phyloP scores from a whole-genome alignment of 108 stramenopile species.

The Pinguiococcus pyrenoidosus region DNA sequence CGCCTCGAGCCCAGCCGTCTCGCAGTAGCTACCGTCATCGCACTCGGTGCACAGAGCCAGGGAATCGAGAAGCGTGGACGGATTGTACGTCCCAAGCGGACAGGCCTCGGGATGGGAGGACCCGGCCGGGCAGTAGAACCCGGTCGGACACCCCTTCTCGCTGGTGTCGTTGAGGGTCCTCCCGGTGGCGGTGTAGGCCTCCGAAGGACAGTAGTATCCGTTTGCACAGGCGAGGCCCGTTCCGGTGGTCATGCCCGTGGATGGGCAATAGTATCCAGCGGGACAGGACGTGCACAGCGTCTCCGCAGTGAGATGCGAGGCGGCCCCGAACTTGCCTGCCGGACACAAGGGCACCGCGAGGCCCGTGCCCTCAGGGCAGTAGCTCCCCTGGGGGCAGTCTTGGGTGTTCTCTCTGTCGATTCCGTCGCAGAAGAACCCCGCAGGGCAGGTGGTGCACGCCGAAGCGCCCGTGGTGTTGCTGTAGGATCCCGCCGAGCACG shows the following conservation, averaged over 20 bases:
- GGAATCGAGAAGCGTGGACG: constrained; percentile 11
- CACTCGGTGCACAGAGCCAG: background rate
- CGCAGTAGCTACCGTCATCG: constrained; percentile 16
- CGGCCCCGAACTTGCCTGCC: too few relatives aligned
- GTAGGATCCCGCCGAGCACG: constrained; percentile 6
- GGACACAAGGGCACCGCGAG: constrained; percentile 9
- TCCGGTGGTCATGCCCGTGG: too few relatives aligned
- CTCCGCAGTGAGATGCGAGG: too few relatives aligned
- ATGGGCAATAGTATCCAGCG: constrained; percentile 29
- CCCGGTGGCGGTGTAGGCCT: constrained; percentile 11
- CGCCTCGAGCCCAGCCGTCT: constrained; percentile 6
- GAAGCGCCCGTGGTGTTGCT: constrained; percentile 20
- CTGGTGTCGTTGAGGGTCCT: background rate
- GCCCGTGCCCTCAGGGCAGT: constrained; percentile 27
- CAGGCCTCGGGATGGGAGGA: constrained; percentile 10
- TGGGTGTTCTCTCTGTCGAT: constrained; percentile 16
- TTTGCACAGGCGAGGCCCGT: too few relatives aligned
- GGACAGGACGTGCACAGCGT: constrained; percentile 17
- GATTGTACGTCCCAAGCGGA: constrained; percentile 22
- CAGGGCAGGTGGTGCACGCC: constrained; percentile 20
- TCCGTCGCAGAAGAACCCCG: constrained; percentile 20
- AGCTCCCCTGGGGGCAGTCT: constrained; percentile 27
- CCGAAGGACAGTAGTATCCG: constrained; percentile 13
- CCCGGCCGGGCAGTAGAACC: constrained; percentile 10
- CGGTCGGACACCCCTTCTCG: constrained; percentile 12